phyloP scores from a whole-genome alignment of 345 rosid genomes.

The Mallotus nudiflorus region DNA sequence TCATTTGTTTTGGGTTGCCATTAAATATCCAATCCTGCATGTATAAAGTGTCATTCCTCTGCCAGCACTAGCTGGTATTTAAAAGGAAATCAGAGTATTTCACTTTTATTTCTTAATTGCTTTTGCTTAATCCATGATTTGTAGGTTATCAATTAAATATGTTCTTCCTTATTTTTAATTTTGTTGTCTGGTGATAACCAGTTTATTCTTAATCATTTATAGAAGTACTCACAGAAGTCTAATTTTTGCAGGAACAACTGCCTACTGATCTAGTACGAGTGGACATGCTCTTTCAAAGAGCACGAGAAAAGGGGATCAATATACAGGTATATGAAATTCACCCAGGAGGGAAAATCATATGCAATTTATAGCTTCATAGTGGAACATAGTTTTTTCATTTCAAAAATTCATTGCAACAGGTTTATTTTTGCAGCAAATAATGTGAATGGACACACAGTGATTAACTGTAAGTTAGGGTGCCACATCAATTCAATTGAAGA shows the following conservation, averaged over 20 bases:
- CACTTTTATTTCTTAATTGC: not conserved
- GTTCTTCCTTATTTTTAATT: not conserved
- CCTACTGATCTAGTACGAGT: slow-evolving; percentile 81
- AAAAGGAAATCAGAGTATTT: not conserved
- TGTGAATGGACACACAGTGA: not conserved
- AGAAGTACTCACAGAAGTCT: slow-evolving; percentile 8
- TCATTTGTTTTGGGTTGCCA: too few relatives aligned
- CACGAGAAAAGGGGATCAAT: slow-evolving; percentile 64
- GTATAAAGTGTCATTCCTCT: not conserved
- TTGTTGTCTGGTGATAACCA: not conserved
- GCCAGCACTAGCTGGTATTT: not conserved
- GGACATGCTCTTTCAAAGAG: slow-evolving; percentile 71
- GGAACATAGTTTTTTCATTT: not conserved
- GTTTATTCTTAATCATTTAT: not conserved
- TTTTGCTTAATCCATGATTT: too few relatives aligned
- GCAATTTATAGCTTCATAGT: not conserved
- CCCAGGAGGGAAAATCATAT: not conserved
- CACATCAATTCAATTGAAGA: not conserved
- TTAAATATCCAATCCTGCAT: too few relatives aligned
- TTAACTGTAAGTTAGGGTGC: not conserved
- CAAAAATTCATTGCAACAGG: not conserved
- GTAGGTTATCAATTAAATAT: not conserved
- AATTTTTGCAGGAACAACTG: slow-evolving; percentile 72
- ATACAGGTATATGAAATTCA: slow-evolving; percentile 57
- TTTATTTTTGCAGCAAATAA: not conserved